Conservation (phyloP, 176 grass and related monocot species). For the Zoysia pacifica region DNA sequence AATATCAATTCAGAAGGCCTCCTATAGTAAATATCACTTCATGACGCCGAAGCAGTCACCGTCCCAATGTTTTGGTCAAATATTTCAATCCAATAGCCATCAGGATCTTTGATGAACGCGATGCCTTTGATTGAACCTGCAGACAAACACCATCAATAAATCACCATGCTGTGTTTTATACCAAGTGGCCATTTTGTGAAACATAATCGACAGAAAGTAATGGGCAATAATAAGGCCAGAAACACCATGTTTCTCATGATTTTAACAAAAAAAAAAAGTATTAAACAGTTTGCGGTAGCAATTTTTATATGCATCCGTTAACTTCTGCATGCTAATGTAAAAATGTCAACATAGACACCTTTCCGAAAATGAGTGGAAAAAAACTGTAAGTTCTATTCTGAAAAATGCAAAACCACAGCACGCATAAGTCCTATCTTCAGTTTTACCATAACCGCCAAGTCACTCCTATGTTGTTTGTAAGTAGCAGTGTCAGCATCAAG, state of each 20-base stretch:
- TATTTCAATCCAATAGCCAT: conserved; percentile 99
- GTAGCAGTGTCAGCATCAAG: background rate
- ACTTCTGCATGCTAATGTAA: background rate
- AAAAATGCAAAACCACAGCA: conserved; percentile 4
- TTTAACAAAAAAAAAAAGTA: background rate
- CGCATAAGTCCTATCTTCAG: conserved; percentile 1
- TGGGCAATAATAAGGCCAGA: background rate
- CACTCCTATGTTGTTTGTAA: background rate
- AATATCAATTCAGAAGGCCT: background rate
- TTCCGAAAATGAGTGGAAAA: background rate
- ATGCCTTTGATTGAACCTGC: conserved; percentile 97
- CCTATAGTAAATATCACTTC: conserved; percentile 11
- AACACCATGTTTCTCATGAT: background rate
- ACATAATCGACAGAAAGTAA: background rate
- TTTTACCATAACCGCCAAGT: background rate
- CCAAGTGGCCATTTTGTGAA: background rate
- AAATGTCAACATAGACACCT: background rate
- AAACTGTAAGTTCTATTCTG: background rate
- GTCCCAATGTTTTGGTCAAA: conserved; percentile 73
- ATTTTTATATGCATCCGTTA: background rate
- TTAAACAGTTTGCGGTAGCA: background rate
- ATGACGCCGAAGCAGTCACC: conserved; percentile 54
- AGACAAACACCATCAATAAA: conserved; percentile 13
- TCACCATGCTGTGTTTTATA: background rate
- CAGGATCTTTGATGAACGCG: conserved; percentile 96